Evolutionary conservation across 2,329 filamentous ascomycete species (phyloP).

Genomic region (Colletotrichum tropicicola): DNA sequence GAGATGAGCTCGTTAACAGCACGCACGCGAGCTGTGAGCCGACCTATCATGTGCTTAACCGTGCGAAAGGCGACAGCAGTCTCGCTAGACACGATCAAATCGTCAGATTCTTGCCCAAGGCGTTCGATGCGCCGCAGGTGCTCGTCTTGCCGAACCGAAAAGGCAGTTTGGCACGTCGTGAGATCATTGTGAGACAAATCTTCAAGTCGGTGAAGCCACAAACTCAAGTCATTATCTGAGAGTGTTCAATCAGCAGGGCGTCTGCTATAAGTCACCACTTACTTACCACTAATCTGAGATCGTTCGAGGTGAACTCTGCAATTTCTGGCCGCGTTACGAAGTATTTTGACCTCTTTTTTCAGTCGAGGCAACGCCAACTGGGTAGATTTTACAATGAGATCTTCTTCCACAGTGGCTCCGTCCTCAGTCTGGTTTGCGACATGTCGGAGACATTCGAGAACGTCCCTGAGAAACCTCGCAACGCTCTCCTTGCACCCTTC

Average conservation of each 20-base stretch:
- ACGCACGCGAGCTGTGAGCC: constrained; percentile 53
- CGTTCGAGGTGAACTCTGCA: constrained; percentile 12
- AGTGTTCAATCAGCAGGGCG: not conserved
- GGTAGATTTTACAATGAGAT: not conserved
- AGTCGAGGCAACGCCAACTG: constrained; percentile 35
- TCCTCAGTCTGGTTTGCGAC: not conserved
- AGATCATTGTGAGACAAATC: accelerated
- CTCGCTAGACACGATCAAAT: not conserved
- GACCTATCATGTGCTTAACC: constrained; percentile 52
- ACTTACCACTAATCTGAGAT: not conserved
- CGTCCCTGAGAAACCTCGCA: constrained; percentile 38
- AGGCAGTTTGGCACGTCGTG: not conserved
- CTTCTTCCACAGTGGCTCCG: not conserved
- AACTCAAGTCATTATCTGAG: not conserved
- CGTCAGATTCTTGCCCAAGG: not conserved
- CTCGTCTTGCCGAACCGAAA: constrained; percentile 6
- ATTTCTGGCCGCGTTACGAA: constrained; percentile 26
- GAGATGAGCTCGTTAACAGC: constrained; percentile 47
- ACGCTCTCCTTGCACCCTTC: constrained; percentile 32
- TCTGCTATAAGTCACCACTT: not conserved
- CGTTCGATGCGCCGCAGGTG: constrained; percentile 10
- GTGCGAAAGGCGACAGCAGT: constrained; percentile 34
- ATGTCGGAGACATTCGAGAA: constrained; percentile 33
- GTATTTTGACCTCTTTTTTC: constrained; percentile 32
- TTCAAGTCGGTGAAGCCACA: not conserved